Evolutionary conservation across 2,329 filamentous ascomycete species (phyloP).

Genomic region (Stenocarpella maydis): DNA sequence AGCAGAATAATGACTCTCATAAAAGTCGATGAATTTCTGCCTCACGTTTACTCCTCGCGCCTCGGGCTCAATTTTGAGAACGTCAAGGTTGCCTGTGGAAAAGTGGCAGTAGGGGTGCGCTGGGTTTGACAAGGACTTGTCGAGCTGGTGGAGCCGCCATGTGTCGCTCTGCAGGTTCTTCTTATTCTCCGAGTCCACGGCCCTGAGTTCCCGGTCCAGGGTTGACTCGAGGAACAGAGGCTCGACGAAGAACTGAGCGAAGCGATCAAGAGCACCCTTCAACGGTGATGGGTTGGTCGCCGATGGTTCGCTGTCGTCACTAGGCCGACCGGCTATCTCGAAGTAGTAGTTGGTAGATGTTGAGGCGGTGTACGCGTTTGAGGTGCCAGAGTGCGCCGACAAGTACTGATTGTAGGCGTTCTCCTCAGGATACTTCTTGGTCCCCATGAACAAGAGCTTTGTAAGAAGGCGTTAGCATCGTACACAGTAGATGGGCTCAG

Average conservation of each 20-base stretch:
- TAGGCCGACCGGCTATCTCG: constrained; percentile 84
- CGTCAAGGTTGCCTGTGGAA: constrained; percentile 87
- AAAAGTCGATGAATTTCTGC: constrained; percentile 92
- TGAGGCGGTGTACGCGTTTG: constrained; percentile 92
- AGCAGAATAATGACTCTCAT: constrained; percentile 88
- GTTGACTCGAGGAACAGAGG: constrained; percentile 87
- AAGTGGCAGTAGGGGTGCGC: constrained; percentile 91
- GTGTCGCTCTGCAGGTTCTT: constrained; percentile 93
- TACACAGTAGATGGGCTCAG: background rate
- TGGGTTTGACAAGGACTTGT: constrained; percentile 87
- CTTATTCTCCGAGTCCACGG: constrained; percentile 96
- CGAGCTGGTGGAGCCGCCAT: constrained; percentile 87
- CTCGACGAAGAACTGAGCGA: constrained; percentile 92
- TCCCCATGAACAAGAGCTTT: constrained; percentile 94
- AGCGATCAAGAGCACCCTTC: constrained; percentile 85
- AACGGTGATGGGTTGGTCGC: constrained; percentile 67
- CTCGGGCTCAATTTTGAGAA: constrained; percentile 83
- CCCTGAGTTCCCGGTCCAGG: constrained; percentile 84
- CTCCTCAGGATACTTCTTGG: constrained; percentile 94
- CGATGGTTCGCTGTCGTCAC: constrained; percentile 64
- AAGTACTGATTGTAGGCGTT: constrained; percentile 97
- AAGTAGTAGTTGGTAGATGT: constrained; percentile 99
- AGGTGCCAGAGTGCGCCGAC: constrained; percentile 86
- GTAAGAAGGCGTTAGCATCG: constrained; percentile 16
- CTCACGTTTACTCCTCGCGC: constrained; percentile 83